phyloP scores from a whole-genome alignment of 352 stramenopile genomes.

The Phytophthora nicotianae region DNA sequence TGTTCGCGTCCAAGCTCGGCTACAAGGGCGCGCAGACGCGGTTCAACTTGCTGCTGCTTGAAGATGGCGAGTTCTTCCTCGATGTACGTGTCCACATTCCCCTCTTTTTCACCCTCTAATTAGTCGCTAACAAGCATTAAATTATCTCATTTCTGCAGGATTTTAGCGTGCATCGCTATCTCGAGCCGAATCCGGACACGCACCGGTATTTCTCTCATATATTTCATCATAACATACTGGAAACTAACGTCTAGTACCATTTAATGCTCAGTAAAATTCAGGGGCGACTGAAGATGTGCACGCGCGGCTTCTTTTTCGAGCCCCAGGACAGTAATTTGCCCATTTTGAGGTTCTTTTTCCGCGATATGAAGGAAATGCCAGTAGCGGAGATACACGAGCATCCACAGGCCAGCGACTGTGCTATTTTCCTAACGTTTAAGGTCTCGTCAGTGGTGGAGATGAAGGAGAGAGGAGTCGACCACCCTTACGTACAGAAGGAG shows the following conservation, averaged over 20 bases:
- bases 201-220: slow-evolving; percentile 46
- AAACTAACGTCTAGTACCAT: slow-evolving; percentile 8
- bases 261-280: slow-evolving; percentile 64
- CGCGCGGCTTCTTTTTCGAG: slow-evolving; percentile 92
- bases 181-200: slow-evolving; percentile 56
- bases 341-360: slow-evolving; percentile 89
- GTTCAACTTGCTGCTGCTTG: slow-evolving; percentile 94
- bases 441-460: slow-evolving; percentile 75
- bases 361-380: slow-evolving; percentile 74
- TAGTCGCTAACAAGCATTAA: background rate
- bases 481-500: slow-evolving; percentile 77
- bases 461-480: slow-evolving; percentile 86
- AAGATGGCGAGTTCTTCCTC: slow-evolving; percentile 95
- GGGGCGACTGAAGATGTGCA: slow-evolving; percentile 88
- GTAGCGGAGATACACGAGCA: slow-evolving; percentile 62
- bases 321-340: slow-evolving; percentile 82
- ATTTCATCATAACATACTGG: slow-evolving; percentile 1
- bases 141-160: slow-evolving; percentile 52
- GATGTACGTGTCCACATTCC: slow-evolving; percentile 54
- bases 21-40: slow-evolving; percentile 68
- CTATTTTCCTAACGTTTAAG: slow-evolving; percentile 76
- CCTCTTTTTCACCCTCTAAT: background rate
- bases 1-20: slow-evolving; percentile 48
- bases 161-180: slow-evolving; percentile 83
- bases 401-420: slow-evolving; percentile 39